These are phyloP conservation scores for Kodamaea leandrae DNA, from an alignment of 805 yeast species.

Conservation along the genomic window DNA sequence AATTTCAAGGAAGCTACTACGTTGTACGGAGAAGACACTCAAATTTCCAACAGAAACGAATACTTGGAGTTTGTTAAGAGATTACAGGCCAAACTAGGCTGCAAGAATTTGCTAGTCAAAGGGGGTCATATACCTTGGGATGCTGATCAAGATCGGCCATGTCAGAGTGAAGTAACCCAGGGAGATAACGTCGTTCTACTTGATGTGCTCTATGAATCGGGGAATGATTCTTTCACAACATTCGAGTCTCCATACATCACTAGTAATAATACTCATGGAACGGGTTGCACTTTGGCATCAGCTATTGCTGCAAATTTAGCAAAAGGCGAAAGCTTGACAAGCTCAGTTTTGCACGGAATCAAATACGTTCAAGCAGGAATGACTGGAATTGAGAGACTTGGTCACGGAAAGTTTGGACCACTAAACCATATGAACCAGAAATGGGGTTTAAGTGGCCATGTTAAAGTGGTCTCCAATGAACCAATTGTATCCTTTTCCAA, in stretches of 20 bases:
- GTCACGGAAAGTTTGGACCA: constrained; percentile 63
- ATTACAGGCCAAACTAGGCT: constrained; percentile 31
- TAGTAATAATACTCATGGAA: constrained; percentile 73
- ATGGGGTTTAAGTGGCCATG: neutral
- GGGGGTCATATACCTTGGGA: constrained; percentile 73
- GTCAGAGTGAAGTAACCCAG: constrained; percentile 6
- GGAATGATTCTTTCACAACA: constrained; percentile 32
- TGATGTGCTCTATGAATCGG: constrained; percentile 53
- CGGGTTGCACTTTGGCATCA: constrained; percentile 86
- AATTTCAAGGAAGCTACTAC: constrained; percentile 64
- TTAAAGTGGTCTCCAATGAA: neutral
- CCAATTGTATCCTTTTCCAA: neutral
- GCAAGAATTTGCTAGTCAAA: constrained; percentile 61
- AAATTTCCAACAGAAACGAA: constrained; percentile 36
- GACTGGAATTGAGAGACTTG: constrained; percentile 40
- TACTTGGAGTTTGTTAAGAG: constrained; percentile 20
- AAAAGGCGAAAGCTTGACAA: constrained; percentile 42
- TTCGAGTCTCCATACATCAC: constrained; percentile 46
- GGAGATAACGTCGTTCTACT: constrained; percentile 23
- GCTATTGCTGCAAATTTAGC: constrained; percentile 78
- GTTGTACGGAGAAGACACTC: constrained; percentile 31
- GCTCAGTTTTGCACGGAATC: constrained; percentile 56
- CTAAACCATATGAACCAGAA: constrained; percentile 51
- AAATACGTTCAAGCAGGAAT: constrained; percentile 69
- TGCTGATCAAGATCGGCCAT: constrained; percentile 13